Evolutionary conservation across 2,329 filamentous ascomycete genomes (phyloP), one percentile per base, ranked within the genome.

Genomic region (Cercospora berteroae): DNA sequence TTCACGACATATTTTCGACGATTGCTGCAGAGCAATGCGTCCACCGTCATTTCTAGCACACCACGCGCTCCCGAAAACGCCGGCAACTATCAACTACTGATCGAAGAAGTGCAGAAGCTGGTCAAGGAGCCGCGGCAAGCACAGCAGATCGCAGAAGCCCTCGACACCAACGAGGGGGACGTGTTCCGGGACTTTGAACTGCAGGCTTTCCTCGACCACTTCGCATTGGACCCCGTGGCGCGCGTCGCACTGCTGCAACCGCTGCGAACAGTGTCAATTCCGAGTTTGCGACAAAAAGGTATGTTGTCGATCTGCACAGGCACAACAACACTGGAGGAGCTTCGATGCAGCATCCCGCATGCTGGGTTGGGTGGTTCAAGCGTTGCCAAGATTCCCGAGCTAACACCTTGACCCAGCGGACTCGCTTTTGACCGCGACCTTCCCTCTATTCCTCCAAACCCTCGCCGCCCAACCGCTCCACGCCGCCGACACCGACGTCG

Each of bases 131-230:
- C 88, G 62, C 88, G 93, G 66, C 93, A 97, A 82, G 91, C 94
- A 60, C 87, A 88, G 74, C 96, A 93, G 81, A 96, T 99, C 77
- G 94, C 94, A 68, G 94, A 98, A 79, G 91, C 94, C 20, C 90
- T 99, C 77, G 94, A 97, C 79, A 90, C 89, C 1, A 92, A 89
- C 20, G 94, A 95, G 73, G 93, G 95, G 74, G 94, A 99, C 74
- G 88, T 97, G 68, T 97, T 97, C 79, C 90, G 93, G 66, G 94
- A 98, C 77, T 97, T 99, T 75, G 94, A 99, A 77, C 86, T 99
- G n/a, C 91, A 92, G 2, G 92, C 91, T 1, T 98, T 99, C 78
- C 89, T 98, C 85, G 91, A 96, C 71, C 94, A 98, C 79, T 99
- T 99, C 83, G 93, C 94, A 78, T 85, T 97, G 63, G 94, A 97